Evolutionary conservation across 495 filamentous ascomycete genomes (phyloP).

Genomic region (Lasiosphaeria ovina): DNA sequence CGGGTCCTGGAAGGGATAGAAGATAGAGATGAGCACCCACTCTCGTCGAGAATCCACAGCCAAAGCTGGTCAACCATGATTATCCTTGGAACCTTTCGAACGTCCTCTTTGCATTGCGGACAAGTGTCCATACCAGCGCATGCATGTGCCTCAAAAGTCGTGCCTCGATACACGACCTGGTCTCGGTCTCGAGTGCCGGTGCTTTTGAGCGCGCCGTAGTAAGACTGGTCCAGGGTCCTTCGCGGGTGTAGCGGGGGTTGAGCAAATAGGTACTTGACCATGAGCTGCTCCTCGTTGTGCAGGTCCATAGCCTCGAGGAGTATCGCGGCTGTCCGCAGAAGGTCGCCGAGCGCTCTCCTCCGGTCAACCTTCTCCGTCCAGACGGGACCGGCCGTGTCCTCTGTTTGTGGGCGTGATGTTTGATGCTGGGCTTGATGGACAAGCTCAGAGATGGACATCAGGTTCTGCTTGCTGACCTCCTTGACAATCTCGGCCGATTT

Average conservation of each 20-base stretch:
- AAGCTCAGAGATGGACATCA: constrained; percentile 19
- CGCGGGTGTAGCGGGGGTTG: constrained; percentile 61
- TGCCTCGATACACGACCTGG: constrained; percentile 62
- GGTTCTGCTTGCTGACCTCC: constrained; percentile 17
- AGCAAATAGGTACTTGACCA: constrained; percentile 55
- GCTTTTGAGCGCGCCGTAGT: constrained; percentile 59
- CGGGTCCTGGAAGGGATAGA: neutral
- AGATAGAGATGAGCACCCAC: constrained; percentile 10
- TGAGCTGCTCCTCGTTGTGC: constrained; percentile 55
- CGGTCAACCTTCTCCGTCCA: constrained; percentile 5
- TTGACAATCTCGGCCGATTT: constrained; percentile 25
- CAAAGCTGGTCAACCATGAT: constrained; percentile 71
- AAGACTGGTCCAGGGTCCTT: constrained; percentile 64
- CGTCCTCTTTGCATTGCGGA: constrained; percentile 26
- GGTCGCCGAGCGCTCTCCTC: constrained; percentile 17
- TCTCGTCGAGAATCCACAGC: constrained; percentile 61
- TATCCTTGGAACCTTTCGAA: constrained; percentile 52
- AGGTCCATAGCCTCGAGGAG: constrained; percentile 28
- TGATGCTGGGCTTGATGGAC: constrained; percentile 21
- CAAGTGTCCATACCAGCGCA: constrained; percentile 25
- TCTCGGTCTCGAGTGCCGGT: constrained; percentile 59
- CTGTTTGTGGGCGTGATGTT: constrained; percentile 9
- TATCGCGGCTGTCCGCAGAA: constrained; percentile 21
- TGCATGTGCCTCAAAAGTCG: constrained; percentile 17
- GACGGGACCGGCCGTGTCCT: constrained; percentile 12